phyloP scores from a whole-genome alignment of 768 basidiomycete genomes.

The Amanita molliuscula region DNA sequence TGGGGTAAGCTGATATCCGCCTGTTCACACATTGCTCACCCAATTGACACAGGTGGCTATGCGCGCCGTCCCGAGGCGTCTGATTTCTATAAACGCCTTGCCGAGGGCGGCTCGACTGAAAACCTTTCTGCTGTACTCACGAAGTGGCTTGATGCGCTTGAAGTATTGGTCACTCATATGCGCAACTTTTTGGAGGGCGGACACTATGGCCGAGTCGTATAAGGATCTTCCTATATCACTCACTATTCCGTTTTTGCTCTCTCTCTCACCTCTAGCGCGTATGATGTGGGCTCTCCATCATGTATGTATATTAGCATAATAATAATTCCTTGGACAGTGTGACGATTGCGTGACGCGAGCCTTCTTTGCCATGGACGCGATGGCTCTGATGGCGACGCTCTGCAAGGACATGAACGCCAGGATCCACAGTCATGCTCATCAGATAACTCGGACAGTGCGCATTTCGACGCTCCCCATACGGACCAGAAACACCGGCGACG shows the following conservation, averaged over 20 bases:
- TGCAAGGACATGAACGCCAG: not conserved
- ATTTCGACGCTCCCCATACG: not conserved
- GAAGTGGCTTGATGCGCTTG: conserved; percentile 53
- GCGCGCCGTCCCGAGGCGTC: conserved; percentile 48
- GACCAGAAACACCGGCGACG: not conserved
- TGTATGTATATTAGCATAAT: not conserved
- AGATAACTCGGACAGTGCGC: not conserved
- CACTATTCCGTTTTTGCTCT: not conserved
- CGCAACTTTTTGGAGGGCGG: conserved; percentile 42
- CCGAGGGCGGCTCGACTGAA: conserved; percentile 44
- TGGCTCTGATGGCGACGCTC: conserved; percentile 1
- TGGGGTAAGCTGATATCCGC: conserved; percentile 27
- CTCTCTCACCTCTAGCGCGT: not conserved
- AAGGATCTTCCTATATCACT: not conserved
- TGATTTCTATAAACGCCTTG: conserved; percentile 54
- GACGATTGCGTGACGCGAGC: not conserved
- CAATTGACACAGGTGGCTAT: conserved; percentile 36
- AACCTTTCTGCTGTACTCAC: conserved; percentile 43
- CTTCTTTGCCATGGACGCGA: not conserved
- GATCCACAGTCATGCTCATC: not conserved
- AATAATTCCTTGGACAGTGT: not conserved
- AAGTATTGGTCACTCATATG: conserved; percentile 39
- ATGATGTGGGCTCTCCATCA: not conserved
- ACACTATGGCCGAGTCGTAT: conserved; percentile 35
- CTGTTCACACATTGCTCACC: not conserved